Evolutionary conservation across 73 alveolate species (phyloP).

Genomic region (Tetrahymena elliotti): DNA sequence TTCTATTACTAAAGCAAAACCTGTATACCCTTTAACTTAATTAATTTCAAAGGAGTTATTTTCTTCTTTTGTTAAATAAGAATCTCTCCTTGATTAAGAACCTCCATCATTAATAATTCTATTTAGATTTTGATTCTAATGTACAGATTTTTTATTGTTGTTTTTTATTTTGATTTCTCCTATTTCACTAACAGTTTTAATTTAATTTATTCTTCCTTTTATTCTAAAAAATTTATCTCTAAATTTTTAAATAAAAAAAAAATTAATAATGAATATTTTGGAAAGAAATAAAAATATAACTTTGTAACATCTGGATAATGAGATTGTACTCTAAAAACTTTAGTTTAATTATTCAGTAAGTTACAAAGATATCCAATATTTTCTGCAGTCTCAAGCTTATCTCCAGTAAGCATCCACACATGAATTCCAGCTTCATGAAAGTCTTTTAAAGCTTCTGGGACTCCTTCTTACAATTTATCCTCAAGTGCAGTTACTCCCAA

Average conservation of each 20-base stretch:
- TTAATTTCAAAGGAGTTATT: neutral
- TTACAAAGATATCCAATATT: constrained; percentile 84
- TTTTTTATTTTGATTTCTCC: neutral
- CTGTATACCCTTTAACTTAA: constrained; percentile 13
- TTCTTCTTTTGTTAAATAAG: neutral
- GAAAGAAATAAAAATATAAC: neutral
- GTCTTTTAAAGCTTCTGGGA: constrained; percentile 74
- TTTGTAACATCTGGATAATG: neutral
- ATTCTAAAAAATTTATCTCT: neutral
- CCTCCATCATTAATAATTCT: neutral
- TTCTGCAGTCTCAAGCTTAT: constrained; percentile 95
- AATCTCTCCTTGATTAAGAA: neutral
- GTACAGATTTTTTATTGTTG: neutral
- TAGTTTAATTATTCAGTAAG: constrained; percentile 62
- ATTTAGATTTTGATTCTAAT: neutral
- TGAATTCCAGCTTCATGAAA: constrained; percentile 85
- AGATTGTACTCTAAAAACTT: constrained; percentile 59
- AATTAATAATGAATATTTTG: neutral
- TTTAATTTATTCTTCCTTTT: neutral
- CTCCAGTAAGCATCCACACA: constrained; percentile 97
- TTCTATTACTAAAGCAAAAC: constrained; percentile 23
- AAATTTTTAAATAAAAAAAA: neutral
- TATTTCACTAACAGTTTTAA: neutral
- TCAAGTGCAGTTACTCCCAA: constrained; percentile 93
- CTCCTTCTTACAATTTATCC: constrained; percentile 88